These are phyloP conservation scores for Aspergillus terreus DNA, from an alignment of 2,329 filamentous ascomycete genomes.

Conservation along the genomic window DNA sequence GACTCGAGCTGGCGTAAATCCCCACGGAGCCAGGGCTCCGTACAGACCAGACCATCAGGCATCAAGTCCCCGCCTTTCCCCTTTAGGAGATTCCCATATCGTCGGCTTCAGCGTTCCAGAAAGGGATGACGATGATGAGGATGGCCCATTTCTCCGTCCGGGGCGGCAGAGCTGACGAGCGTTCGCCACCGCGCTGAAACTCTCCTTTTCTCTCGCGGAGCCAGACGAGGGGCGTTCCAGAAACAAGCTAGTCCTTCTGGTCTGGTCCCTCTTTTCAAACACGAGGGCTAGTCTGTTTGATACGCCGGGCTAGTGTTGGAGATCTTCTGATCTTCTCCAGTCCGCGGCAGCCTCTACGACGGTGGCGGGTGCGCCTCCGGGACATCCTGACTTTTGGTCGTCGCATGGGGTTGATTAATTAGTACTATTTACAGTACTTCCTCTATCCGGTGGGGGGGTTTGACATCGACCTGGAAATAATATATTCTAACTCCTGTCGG, in stretches of 20 bases:
- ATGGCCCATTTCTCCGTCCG: too few species aligned
- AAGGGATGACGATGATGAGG: not conserved
- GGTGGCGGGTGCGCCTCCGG: slow-evolving; percentile 1
- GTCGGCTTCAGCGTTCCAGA: not conserved
- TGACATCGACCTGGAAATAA: not conserved
- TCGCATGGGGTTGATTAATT: slow-evolving; percentile 3
- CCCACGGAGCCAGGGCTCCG: not conserved
- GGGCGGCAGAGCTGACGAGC: not conserved
- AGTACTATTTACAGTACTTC: not conserved
- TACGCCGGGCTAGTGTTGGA: too few species aligned
- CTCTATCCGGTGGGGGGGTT: slow-evolving; percentile 1
- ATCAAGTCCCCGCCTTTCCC: not conserved
- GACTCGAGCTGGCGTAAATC: not conserved
- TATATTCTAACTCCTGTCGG: too few species aligned
- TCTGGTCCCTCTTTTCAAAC: not conserved
- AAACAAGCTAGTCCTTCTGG: slow-evolving; percentile 11
- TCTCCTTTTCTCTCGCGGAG: too few species aligned
- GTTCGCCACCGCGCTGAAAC: slow-evolving; percentile 3
- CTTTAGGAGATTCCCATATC: not conserved
- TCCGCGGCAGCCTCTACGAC: too few species aligned
- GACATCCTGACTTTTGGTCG: not conserved
- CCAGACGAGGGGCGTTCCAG: slow-evolving; percentile 10
- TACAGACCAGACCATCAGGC: not conserved
- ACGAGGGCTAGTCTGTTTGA: too few species aligned
- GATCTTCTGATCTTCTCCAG: too few species aligned